These are phyloP conservation scores for Cercospora sojina DNA, from an alignment of 2,329 filamentous ascomycete species.

Conservation along the genomic window DNA sequence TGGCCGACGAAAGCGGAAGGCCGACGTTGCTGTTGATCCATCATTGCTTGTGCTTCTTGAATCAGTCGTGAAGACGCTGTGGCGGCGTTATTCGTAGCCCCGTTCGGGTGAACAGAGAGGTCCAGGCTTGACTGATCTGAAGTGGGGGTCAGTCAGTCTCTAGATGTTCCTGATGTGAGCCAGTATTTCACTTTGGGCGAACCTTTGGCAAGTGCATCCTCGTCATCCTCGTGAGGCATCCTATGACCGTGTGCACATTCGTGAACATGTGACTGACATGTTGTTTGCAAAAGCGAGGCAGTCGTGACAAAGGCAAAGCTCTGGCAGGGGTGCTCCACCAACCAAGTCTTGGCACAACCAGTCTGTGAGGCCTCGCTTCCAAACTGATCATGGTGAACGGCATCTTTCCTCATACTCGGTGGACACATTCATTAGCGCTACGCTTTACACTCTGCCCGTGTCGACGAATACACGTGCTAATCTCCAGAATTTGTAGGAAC, in stretches of 20 bases:
- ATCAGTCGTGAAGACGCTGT: slow-evolving; percentile 21
- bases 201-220: not conserved
- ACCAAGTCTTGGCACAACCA: not conserved
- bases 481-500: not conserved
- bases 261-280: not conserved
- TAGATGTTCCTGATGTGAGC: not conserved
- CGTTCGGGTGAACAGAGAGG: not conserved
- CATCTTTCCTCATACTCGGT: not conserved
- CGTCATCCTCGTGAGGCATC: not conserved
- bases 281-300: not conserved
- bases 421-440: not conserved
- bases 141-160: not conserved
- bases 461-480: not conserved
- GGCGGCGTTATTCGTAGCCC: not conserved
- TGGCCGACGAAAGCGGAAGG: not conserved
- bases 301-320: not conserved
- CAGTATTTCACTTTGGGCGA: not conserved
- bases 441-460: not conserved
- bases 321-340: not conserved
- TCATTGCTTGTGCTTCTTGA: slow-evolving; percentile 31
- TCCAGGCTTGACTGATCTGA: not conserved
- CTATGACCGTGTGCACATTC: not conserved
- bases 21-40: not conserved
- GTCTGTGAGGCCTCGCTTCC: not conserved
- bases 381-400: not conserved